A percentile compares a stretch with the other conserved stretches of the same genome.
These are phyloP conservation scores for Evansstolkia leycettana DNA, from an alignment of 495 filamentous ascomycete genomes.

Conservation along the genomic window DNA sequence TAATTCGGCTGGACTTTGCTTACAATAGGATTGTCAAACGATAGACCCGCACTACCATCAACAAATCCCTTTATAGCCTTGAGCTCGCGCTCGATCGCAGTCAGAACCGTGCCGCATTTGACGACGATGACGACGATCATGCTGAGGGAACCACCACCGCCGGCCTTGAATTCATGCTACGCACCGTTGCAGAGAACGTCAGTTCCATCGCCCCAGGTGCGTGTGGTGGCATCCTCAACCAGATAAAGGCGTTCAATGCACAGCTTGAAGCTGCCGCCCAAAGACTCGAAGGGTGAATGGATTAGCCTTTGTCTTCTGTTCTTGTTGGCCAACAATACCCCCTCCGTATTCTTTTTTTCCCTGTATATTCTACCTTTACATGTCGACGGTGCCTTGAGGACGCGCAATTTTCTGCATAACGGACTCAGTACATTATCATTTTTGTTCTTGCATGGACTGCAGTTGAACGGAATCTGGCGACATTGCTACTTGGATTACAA, in stretches of 20 bases:
- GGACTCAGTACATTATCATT: no score
- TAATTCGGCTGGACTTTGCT: no score
- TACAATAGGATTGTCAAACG: background rate
- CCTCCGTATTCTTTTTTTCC: no score
- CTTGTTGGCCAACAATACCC: no score
- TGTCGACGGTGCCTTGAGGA: no score
- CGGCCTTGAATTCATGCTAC: constrained; percentile 32
- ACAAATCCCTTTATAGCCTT: constrained; percentile 32
- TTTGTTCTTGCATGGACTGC: no score
- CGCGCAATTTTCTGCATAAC: no score
- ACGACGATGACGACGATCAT: constrained; percentile 2
- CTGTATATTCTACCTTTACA: no score
- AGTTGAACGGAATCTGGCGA: no score
- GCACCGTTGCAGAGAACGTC: constrained; percentile 28
- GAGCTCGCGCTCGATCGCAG: constrained; percentile 34
- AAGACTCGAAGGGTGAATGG: no score
- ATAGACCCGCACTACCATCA: constrained; percentile 29
- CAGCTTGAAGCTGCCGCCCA: constrained; percentile 23
- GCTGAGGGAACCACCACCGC: constrained; percentile 12
- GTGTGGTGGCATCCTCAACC: constrained; percentile 28
- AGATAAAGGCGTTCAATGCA: constrained; percentile 32
- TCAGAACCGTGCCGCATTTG: constrained; percentile 13
- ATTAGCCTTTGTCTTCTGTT: no score
- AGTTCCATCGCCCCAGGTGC: constrained; percentile 25
- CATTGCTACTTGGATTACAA: no score